Evolutionary conservation across 2,329 filamentous ascomycete genomes (phyloP), one percentile per base, ranked within the genome.

Genomic region (Fusarium sp.): DNA sequence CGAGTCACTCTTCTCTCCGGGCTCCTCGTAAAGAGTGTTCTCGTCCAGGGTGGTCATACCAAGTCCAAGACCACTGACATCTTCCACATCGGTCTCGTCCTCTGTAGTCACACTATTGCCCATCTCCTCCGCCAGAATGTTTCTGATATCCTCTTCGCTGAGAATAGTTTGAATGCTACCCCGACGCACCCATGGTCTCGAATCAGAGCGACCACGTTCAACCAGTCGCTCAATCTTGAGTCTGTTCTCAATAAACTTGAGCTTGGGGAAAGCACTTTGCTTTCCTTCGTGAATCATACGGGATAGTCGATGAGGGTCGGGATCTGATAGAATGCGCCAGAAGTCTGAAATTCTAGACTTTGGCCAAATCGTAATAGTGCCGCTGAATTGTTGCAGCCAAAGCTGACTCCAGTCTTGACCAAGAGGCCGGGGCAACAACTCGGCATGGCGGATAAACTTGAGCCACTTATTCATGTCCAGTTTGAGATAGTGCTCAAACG

Each of bases 401-500:
- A 99, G 91, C 82, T 98, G 93, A 66, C 92, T 95, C 96, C 96
- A 99, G 81, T 99, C 96, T 82, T 98, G 96, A 6, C 95, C 96
- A 28, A 98, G 83, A 0, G 94, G 95, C 1, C 96, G 91, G 1
- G 96, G 96, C 0, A 99, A 89, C 8, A 99, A 87, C 82, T 99
- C 96, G 0, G 98, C 89, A 80, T 98, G 95, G 4, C 95, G 92
- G 47, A 98, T 89, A 26, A 99, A 96, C 80, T 96, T 96, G 44
- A 99, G 90, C 95, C 96, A 99, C 85, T 99, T 99, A 78, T 94
- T 97, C 76, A 99, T 88, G 82, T 99, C 96, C 30, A 99, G 90
- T 82, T 98, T 98, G 80, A 99, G 90, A 80, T 96, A 98, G 82
- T 98, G 95, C 83, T 99, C 96, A 11, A 93, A 90, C 0, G 96